Percentiles rank a stretch among this genome's conserved stretches.
Conservation (phyloP, 2,329 filamentous ascomycete genomes). For the Cladosporium sp. region DNA sequence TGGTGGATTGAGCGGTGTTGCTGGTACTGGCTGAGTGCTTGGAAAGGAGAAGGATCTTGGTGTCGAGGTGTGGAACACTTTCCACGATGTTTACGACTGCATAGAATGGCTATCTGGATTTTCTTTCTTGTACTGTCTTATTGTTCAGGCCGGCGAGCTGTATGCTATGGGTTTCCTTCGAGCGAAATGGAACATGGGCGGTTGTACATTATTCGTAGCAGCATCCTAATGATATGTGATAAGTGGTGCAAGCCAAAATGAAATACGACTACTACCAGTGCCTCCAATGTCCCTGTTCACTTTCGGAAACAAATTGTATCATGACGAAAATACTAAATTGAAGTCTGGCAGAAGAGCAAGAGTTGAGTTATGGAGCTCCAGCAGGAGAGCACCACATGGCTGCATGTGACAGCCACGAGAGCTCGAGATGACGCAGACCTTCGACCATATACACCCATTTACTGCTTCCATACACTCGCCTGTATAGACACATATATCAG, state of each 20-base stretch:
- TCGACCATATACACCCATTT: background rate
- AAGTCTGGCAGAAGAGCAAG: background rate
- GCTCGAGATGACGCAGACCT: constrained; percentile 7
- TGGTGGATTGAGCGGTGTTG: constrained; percentile 30
- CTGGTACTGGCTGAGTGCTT: constrained; percentile 20
- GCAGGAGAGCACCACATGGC: background rate
- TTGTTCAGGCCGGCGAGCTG: background rate
- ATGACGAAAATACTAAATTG: background rate
- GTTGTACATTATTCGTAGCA: background rate
- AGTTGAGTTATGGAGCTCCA: background rate
- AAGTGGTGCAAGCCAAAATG: background rate
- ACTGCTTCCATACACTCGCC: background rate
- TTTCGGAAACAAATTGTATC: background rate
- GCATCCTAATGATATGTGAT: background rate
- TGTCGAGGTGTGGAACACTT: background rate
- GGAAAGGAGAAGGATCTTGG: too few relatives aligned
- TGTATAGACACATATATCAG: background rate
- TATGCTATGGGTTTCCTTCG: background rate
- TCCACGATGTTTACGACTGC: constrained; percentile 9
- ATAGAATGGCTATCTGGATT: background rate
- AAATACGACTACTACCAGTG: background rate
- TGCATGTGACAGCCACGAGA: constrained; percentile 11
- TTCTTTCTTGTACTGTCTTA: background rate
- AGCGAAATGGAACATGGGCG: background rate
- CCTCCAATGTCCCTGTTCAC: too few relatives aligned